Conservation (phyloP, 1,284 basidiomycete genomes). For the Malassezia slooffiae region DNA sequence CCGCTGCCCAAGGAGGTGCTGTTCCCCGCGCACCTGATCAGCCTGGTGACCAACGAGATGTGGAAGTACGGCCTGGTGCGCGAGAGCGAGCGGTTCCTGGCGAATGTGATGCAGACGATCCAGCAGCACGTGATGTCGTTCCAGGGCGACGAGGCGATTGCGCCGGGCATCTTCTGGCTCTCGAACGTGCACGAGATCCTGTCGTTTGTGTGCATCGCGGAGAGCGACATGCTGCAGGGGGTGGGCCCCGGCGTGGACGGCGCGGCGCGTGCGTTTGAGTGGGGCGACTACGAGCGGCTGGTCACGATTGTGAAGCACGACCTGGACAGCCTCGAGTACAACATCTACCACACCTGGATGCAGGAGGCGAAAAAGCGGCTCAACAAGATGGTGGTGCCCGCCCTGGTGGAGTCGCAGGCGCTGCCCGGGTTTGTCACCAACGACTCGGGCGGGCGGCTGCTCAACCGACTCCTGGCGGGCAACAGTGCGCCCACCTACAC, state of each 20-base stretch:
- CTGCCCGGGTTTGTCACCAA: slow-evolving; percentile 94
- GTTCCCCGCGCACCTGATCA: slow-evolving; percentile 99
- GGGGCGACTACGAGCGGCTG: slow-evolving; percentile 90
- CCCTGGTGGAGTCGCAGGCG: slow-evolving; percentile 92
- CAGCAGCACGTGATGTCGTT: slow-evolving; percentile 93
- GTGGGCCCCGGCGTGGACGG: slow-evolving; percentile 86
- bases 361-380: slow-evolving; percentile 93
- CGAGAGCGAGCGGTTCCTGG: slow-evolving; percentile 93
- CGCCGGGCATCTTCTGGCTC: slow-evolving; percentile 96
- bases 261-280: slow-evolving; percentile 81
- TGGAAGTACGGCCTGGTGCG: slow-evolving; percentile 97
- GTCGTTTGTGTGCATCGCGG: slow-evolving; percentile 95
- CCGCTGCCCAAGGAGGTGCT: slow-evolving; percentile 92
- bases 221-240: slow-evolving; percentile 94
- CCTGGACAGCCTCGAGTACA: slow-evolving; percentile 94
- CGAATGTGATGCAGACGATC: slow-evolving; percentile 96
- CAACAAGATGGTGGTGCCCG: slow-evolving; percentile 96
- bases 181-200: slow-evolving; percentile 99
- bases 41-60: slow-evolving; percentile 96
- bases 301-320: slow-evolving; percentile 98
- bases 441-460: slow-evolving; percentile 80
- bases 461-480: slow-evolving; percentile 71
- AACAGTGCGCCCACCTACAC: slow-evolving; percentile 78
- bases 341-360: slow-evolving; percentile 99
- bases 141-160: slow-evolving; percentile 82